Percentiles rank a stretch among this genome's conserved stretches.
Conservation (phyloP, 176 grass and related monocot species). For the Avena atlantica region DNA sequence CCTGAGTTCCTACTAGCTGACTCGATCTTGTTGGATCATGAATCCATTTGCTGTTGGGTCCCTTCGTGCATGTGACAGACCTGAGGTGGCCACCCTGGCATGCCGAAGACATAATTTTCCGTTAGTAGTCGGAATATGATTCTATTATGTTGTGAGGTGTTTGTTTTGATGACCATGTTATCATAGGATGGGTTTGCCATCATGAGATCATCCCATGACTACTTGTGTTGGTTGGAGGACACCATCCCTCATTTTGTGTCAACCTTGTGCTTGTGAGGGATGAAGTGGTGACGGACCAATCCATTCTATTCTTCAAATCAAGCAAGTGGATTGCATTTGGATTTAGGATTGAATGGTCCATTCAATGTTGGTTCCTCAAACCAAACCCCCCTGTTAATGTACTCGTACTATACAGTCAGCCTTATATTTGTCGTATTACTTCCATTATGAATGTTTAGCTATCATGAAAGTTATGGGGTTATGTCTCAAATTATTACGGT, state of each 20-base stretch:
- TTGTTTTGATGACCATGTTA: neutral
- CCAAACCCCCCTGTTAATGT: neutral
- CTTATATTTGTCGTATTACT: neutral
- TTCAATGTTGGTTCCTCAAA: neutral
- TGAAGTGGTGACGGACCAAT: neutral
- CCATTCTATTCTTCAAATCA: neutral
- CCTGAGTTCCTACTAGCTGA: neutral
- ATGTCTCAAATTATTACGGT: constrained; percentile 10
- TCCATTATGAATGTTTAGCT: constrained; percentile 18
- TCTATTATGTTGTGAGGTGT: neutral
- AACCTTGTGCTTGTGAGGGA: neutral
- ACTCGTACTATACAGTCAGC: neutral
- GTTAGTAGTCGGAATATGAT: neutral
- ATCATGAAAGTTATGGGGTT: neutral
- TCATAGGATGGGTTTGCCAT: neutral
- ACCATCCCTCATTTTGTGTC: neutral
- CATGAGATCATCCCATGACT: neutral
- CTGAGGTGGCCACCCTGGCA: neutral
- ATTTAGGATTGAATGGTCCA: neutral
- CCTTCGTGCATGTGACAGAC: neutral
- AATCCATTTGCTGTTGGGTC: neutral
- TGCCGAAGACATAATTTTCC: neutral
- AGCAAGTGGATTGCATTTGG: neutral
- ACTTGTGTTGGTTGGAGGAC: neutral
- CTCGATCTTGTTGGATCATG: neutral